Evolutionary conservation across 495 filamentous ascomycete species (phyloP), one percentile per base, ranked within the genome.

Genomic region (Aspergillus avenaceus): DNA sequence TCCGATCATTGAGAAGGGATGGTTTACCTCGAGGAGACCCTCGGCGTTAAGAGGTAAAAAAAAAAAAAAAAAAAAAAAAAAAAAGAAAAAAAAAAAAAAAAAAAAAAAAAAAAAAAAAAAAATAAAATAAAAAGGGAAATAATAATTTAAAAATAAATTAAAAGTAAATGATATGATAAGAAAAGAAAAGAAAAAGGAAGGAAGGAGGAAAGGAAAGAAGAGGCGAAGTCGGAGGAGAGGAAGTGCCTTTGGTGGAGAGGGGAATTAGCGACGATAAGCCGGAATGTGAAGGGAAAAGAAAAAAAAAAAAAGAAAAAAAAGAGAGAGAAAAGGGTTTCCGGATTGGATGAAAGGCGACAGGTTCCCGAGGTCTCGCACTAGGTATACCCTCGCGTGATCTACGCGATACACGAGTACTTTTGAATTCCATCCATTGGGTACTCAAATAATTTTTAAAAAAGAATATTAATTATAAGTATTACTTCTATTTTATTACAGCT

Each of bases 1-100:
- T 58, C 64, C 52, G 60, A 28, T 62, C 67, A 69, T 71, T 54
- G 62, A 65, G 60, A 61, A 53, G 40, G 40, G 36, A 45, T 18
- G 41, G 32, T 21, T 41, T 47, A 42, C 40, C 23, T 49, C 41
- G 42, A 26, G 25, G 16, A 31, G 36, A 36, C 34, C 16, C 38
- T 34, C 29, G 21, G 45, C 40, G 43, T 43, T 28, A 44, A 44
- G 22, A 24, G 28, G 24, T 13, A 23, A 47, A 26, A 51, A 26
- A 29, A 49, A 32, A 45, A 52, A 41, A 18, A 14, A 7, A 16
- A 19, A 18, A 28, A 13, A 14, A 28, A n/a, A 45, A 14, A 18
- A n/a, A 31, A 28, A 45, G 13, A 31, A 23, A 28, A 31, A 29
- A 19, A 45, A 31, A 31, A 22, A 4, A 13, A 6, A 8, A 12